Base-by-base conservation (phyloP, 2,329 filamentous ascomycete species). In the Fusarium sp. region DNA sequence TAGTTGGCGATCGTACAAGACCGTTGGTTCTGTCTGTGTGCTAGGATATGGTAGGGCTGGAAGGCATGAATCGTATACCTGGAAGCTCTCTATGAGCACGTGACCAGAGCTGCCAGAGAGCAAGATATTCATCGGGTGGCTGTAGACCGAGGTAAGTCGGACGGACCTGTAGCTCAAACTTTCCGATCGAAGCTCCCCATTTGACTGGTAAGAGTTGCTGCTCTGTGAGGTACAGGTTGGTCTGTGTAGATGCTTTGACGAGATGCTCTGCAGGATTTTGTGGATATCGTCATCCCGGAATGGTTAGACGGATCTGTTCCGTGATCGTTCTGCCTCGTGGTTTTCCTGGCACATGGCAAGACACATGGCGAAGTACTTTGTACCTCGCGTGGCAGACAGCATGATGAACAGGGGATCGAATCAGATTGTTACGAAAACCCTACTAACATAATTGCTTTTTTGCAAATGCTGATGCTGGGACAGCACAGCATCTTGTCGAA, bases 321-420 rank as follows among this genome's bases (percentile, higher is more conserved):
- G 52, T 56, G 68, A 71, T 71, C 68, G 60, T 68, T 69, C 56
- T 57, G 48, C 46, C 63, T 71, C 60, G 58, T 69, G 51, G 68
- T 44, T 43, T 55, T 53, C 43, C 39, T 58, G 49, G 18, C 40
- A 59, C 56, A 56, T 72, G 63, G 59, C 54, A 34, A 61, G 52
- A 56, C 72, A 74, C 72, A 75, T 74, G 72, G 72, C 72, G 60
- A 74, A 71, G 72, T 74, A 74, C 39, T 55, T 68, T 68, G 67
- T 72, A 74, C 72, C 42, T 64, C 58, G 43, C 50, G 51, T 62
- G 64, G 60, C 51, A 63, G 33, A 49, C 38, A 63, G 31, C 40
- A 53, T 51, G 38, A 53, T 51, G 51, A 56, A 58, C 63, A 67
- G 53, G 66, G 62, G 42, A 69, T 57, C 33, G 44, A 67, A 63